Base-by-base conservation (phyloP, 306 rosid genomes). In the Neltuma alba region DNA sequence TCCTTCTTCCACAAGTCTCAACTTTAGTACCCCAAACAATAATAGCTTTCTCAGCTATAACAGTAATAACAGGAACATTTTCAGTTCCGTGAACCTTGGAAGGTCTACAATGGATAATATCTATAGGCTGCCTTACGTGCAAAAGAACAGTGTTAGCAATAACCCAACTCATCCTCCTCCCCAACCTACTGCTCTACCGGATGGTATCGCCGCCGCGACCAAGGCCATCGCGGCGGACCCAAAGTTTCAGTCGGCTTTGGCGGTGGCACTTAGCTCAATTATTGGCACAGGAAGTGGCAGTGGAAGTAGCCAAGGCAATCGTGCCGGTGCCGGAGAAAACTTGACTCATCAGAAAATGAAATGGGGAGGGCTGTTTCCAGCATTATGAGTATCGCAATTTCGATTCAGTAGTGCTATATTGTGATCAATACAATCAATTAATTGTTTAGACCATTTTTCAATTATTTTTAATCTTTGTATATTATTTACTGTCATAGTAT, bases 171-270 rank as follows among this genome's bases (percentile, higher is more conserved):
- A 55, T 37, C 72, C 78, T 33, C 15, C 70, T 44, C 41, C 41
- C 41, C 50, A 44, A 9, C 83, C 78, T 2, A 44, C 65, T 40
- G 62, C 78, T 55, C 33, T 68, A 55, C 83, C 84, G 12, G 89
- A 91, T 14, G 70, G 87, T 9, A 85, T 96, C 45, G 90, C 99
- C 0, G 98, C 97, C 2, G 98, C 98, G 31, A 93, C 99, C 2
- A 90, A 91, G 86, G 96, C 88, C 3, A 96, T 93, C 60, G 88
- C 98, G 0, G 79, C 91, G 0, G 96, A 96, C 81, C 99, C 99
- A 0, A 89, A 71, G 47, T 96, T 96, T 81, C 99, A 93, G 41
- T 93, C 98, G 0, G 99, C 92, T 30, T 80, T 96, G 75, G 97
- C 89, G 0, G 93, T 91, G 5, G 98, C 97, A 0, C 86, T 96